These are phyloP conservation scores for Vaccinium corymbosum DNA, from an alignment of 148 eudicot species.

Conservation along the genomic window DNA sequence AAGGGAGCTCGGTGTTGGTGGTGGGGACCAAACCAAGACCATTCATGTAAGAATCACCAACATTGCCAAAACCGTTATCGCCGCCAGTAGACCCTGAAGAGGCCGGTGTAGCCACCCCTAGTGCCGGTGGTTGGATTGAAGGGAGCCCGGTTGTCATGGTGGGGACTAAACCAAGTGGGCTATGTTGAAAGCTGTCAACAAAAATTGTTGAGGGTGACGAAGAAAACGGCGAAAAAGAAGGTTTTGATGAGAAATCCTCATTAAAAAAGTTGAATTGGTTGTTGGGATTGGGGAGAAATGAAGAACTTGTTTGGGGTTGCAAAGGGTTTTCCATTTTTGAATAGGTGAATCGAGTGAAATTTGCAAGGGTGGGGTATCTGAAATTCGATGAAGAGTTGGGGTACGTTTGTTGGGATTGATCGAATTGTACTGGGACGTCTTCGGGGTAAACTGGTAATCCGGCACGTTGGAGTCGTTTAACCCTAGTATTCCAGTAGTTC, in stretches of 20 bases:
- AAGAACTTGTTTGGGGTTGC: constrained; percentile 17
- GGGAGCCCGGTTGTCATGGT: constrained; percentile 51
- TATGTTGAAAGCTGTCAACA: background rate
- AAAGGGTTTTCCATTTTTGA: constrained; percentile 26
- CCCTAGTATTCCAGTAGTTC: constrained; percentile 90
- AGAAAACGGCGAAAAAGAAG: constrained; percentile 14
- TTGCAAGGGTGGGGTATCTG: constrained; percentile 18
- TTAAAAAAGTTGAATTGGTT: background rate
- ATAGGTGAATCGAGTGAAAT: constrained; percentile 24
- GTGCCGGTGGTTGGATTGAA: constrained; percentile 56
- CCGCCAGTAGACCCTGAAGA: constrained; percentile 20
- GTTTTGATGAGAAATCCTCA: background rate
- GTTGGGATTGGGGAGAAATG: constrained; percentile 25
- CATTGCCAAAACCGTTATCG: background rate
- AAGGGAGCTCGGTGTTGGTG: constrained; percentile 59
- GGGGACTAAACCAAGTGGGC: constrained; percentile 3
- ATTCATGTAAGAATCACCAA: too few relatives aligned
- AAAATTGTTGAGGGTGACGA: constrained; percentile 2
- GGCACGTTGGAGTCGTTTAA: constrained; percentile 71
- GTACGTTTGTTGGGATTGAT: constrained; percentile 8
- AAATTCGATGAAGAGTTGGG: constrained; percentile 12
- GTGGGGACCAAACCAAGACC: background rate
- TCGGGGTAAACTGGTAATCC: constrained; percentile 87
- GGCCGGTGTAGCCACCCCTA: background rate
- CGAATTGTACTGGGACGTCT: constrained; percentile 15